Evolutionary conservation across 768 basidiomycete genomes (phyloP).

Genomic region (Suillus plorans): DNA sequence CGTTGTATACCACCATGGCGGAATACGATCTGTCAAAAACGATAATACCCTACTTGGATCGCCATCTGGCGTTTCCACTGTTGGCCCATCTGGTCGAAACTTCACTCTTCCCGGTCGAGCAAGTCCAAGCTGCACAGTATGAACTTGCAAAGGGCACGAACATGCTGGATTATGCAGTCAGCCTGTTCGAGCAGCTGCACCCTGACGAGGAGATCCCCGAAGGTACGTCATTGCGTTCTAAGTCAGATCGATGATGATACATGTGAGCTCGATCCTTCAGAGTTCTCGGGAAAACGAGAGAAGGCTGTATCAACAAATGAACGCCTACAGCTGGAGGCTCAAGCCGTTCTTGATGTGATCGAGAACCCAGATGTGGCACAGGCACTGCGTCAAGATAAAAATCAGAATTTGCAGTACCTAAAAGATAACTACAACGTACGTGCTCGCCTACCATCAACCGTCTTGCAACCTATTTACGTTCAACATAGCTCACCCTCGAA

Average conservation of each 20-base stretch:
- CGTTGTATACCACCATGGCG: constrained; percentile 53
- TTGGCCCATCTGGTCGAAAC: constrained; percentile 83
- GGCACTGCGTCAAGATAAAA: constrained; percentile 92
- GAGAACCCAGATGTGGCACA: constrained; percentile 96
- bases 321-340: constrained; percentile 84
- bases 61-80: constrained; percentile 91
- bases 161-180: constrained; percentile 93
- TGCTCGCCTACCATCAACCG: constrained; percentile 11
- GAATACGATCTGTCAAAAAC: constrained; percentile 91
- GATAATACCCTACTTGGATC: constrained; percentile 89
- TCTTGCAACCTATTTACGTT: constrained; percentile 6
- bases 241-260: neutral
- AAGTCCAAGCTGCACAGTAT: constrained; percentile 91
- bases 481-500: constrained; percentile 79
- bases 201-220: constrained; percentile 67
- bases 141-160: constrained; percentile 97
- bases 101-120: constrained; percentile 71
- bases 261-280: constrained; percentile 37
- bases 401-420: constrained; percentile 92
- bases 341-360: constrained; percentile 92
- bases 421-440: constrained; percentile 89
- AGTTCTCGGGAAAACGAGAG: constrained; percentile 81
- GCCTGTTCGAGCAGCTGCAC: constrained; percentile 75
- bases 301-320: constrained; percentile 83
- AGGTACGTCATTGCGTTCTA: constrained; percentile 43